A percentile compares a stretch with the other conserved stretches of the same genome.
phyloP scores from a whole-genome alignment of 441 rosid genomes.

The Syzygium syzygioides region DNA sequence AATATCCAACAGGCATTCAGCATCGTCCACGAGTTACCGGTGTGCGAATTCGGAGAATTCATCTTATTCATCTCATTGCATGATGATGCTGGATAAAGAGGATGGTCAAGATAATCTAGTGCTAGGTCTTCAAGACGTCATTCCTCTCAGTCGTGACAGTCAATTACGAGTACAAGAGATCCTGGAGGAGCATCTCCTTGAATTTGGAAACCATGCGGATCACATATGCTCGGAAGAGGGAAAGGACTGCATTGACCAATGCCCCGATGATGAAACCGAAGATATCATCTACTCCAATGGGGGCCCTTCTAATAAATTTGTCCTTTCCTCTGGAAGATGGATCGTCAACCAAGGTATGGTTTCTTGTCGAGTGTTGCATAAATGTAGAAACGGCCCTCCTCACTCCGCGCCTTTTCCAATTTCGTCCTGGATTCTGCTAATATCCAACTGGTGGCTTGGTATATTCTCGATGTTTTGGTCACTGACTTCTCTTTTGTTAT shows the following conservation, averaged over 20 bases:
- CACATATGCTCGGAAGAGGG: constrained; percentile 21
- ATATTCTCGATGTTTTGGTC: background rate
- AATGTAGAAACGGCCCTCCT: background rate
- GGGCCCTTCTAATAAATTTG: constrained; percentile 20
- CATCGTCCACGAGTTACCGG: background rate
- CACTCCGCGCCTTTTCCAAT: background rate
- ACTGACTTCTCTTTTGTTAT: background rate
- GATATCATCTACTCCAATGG: constrained; percentile 15
- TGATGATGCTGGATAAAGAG: background rate
- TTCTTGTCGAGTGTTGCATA: background rate
- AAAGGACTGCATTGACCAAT: constrained; percentile 16
- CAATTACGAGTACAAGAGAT: constrained; percentile 5
- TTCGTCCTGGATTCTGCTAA: background rate
- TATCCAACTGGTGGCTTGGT: background rate
- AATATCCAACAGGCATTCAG: background rate
- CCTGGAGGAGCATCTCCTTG: constrained; percentile 23
- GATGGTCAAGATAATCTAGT: background rate
- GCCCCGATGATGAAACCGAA: constrained; percentile 21
- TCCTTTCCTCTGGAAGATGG: constrained; percentile 62
- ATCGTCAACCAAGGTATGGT: constrained; percentile 38
- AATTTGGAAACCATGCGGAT: constrained; percentile 18
- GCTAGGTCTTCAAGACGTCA: background rate
- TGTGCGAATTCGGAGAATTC: background rate
- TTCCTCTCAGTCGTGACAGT: background rate
- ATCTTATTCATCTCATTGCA: background rate